Conservation (phyloP, 345 rosid genomes). For the Stellera chamaejasme region DNA sequence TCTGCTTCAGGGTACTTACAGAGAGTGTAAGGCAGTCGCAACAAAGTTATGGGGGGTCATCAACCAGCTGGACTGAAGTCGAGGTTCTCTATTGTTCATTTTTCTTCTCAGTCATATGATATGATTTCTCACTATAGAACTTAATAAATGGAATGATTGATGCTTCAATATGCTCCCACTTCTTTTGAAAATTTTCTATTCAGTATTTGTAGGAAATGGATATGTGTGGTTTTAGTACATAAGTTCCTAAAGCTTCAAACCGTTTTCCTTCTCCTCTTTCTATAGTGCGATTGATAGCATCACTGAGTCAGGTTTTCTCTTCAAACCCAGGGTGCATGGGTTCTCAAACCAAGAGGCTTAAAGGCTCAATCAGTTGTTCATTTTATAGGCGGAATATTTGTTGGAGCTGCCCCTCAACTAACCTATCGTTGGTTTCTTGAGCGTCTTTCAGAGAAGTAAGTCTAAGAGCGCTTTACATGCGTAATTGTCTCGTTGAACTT, state of each 20-base stretch:
- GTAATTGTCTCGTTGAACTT: too few relatives aligned
- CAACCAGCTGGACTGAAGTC: constrained; percentile 66
- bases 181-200: neutral
- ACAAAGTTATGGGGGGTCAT: constrained; percentile 54
- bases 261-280: neutral
- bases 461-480: neutral
- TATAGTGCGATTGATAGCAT: neutral
- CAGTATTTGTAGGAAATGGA: too few relatives aligned
- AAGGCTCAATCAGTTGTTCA: constrained; percentile 75
- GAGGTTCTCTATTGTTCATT: constrained; percentile 41
- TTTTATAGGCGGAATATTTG: constrained; percentile 93
- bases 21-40: constrained; percentile 83
- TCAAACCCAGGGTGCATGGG: constrained; percentile 81
- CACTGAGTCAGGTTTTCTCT: neutral
- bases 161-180: constrained; percentile 1
- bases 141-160: too few relatives aligned
- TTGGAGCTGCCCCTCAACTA: constrained; percentile 99
- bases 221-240: too few relatives aligned
- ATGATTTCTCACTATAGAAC: too few relatives aligned
- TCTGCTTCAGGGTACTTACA: constrained; percentile 55
- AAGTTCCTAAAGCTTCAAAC: neutral
- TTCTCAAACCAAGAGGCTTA: constrained; percentile 62
- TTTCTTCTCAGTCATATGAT: neutral
- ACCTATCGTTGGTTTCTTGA: constrained; percentile 93
- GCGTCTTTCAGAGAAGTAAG: constrained; percentile 83